These are phyloP conservation scores for Penicillium nordicum DNA, from an alignment of 2,329 filamentous ascomycete genomes.

Conservation along the genomic window DNA sequence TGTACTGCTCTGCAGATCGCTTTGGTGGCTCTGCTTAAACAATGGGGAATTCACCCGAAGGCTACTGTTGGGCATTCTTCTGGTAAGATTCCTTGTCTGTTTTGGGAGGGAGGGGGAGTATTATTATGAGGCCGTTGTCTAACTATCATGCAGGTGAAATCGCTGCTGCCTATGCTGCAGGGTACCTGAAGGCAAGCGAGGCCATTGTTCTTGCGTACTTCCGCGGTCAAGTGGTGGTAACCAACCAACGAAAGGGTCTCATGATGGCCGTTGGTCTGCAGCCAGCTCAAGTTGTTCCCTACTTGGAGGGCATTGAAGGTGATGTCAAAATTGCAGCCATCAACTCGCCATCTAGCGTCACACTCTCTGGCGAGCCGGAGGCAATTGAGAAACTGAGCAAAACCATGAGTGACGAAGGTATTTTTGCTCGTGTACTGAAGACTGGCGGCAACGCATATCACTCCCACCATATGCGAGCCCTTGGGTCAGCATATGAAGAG, in stretches of 20 bases:
- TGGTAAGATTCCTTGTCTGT: conserved; percentile 6
- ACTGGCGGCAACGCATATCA: neutral
- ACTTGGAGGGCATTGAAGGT: neutral
- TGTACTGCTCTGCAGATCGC: conserved; percentile 30
- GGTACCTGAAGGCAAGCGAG: conserved; percentile 4
- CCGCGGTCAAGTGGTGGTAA: conserved; percentile 19
- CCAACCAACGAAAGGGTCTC: conserved; percentile 15
- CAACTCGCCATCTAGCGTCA: conserved; percentile 6
- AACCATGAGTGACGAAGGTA: neutral
- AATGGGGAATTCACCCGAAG: conserved; percentile 18
- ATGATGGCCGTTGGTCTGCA: conserved; percentile 33
- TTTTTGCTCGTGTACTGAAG: neutral
- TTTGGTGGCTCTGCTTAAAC: conserved; percentile 23
- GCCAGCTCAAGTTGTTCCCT: neutral
- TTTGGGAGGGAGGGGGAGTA: too few relatives aligned
- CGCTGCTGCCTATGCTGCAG: conserved; percentile 28
- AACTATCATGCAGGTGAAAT: conserved; percentile 20
- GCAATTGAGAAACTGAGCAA: neutral
- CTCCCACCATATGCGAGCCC: neutral
- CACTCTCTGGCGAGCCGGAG: conserved; percentile 6
- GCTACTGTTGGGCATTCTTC: conserved; percentile 28
- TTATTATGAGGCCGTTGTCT: too few relatives aligned
- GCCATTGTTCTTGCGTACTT: conserved; percentile 21
- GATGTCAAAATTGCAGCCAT: conserved; percentile 4
- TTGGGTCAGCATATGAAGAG: neutral